Evolutionary conservation across 2,329 filamentous ascomycete genomes (phyloP).

Genomic region (Monosporascus ibericus): DNA sequence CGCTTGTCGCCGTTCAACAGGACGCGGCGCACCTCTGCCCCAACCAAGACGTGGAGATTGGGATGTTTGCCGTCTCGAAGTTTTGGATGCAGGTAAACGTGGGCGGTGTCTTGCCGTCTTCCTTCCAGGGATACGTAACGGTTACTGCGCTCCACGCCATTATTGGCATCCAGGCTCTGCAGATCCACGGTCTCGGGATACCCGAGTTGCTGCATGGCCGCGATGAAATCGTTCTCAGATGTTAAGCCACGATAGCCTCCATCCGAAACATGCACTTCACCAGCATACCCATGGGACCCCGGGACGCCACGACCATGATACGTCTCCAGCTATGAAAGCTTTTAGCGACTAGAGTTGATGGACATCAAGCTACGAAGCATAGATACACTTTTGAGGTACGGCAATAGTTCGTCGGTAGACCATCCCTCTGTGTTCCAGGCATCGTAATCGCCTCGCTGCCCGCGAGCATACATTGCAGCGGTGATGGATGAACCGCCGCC

Average conservation of each 20-base stretch:
- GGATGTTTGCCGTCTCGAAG: slow-evolving; percentile 22
- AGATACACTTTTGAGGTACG: slow-evolving; percentile 43
- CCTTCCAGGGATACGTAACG: slow-evolving; percentile 20
- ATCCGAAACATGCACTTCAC: slow-evolving; percentile 42
- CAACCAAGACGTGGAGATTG: slow-evolving; percentile 25
- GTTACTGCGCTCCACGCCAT: slow-evolving; percentile 24
- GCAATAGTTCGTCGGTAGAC: slow-evolving; percentile 32
- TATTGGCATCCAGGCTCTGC: slow-evolving; percentile 36
- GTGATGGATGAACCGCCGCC: too few species aligned
- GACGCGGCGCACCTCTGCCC: slow-evolving; percentile 35
- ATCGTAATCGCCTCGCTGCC: slow-evolving; percentile 27
- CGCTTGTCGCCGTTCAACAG: slow-evolving; percentile 46
- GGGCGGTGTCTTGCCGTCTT: slow-evolving; percentile 21
- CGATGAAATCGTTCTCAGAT: slow-evolving; percentile 39
- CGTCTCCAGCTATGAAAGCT: slow-evolving; percentile 19
- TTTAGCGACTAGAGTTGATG: background rate
- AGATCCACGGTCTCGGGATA: slow-evolving; percentile 43
- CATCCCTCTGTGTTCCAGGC: slow-evolving; percentile 22
- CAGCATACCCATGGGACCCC: slow-evolving; percentile 38
- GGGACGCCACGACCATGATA: slow-evolving; percentile 30
- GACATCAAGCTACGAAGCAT: background rate
- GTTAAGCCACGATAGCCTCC: slow-evolving; percentile 34
- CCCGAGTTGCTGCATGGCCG: slow-evolving; percentile 38
- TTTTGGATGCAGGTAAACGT: slow-evolving; percentile 21
- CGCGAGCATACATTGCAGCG: slow-evolving; percentile 19